These are phyloP conservation scores for Globisporangium barbulae DNA, from an alignment of 352 stramenopile species.

Conservation along the genomic window DNA sequence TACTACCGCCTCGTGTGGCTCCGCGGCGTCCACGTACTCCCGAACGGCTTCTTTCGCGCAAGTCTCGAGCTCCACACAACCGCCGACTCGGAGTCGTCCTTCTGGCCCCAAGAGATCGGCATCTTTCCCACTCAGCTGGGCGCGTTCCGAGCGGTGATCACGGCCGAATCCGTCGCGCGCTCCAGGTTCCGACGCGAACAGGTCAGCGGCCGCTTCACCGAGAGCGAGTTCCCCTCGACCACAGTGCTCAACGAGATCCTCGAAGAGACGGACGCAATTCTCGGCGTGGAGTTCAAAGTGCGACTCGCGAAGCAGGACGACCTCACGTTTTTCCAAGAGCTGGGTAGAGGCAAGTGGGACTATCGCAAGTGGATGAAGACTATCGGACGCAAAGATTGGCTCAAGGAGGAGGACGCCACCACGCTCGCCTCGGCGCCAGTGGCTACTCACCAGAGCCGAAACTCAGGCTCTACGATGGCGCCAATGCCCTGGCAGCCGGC, in stretches of 20 bases:
- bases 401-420: constrained; percentile 49
- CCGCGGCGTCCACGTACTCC: constrained; percentile 55
- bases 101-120: constrained; percentile 46
- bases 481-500: constrained; percentile 35
- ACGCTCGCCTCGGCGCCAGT: constrained; percentile 2
- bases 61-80: constrained; percentile 35
- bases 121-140: constrained; percentile 51
- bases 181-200: constrained; percentile 45
- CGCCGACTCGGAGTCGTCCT: constrained; percentile 6
- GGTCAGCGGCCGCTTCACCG: constrained; percentile 26
- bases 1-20: constrained; percentile 73
- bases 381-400: constrained; percentile 34
- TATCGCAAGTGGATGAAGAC: constrained; percentile 40
- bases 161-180: constrained; percentile 52
- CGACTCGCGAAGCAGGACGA: constrained; percentile 40
- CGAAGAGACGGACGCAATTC: constrained; percentile 32
- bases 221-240: constrained; percentile 35
- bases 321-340: constrained; percentile 28
- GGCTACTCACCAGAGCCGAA: constrained; percentile 2
- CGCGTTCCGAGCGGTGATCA: constrained; percentile 56
- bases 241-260: constrained; percentile 46
- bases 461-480: background rate
- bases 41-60: constrained; percentile 63
- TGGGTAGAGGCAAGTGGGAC: constrained; percentile 38
- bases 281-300: constrained; percentile 40